phyloP scores from a whole-genome alignment of 148 eudicot species.

The Cornus florida region DNA sequence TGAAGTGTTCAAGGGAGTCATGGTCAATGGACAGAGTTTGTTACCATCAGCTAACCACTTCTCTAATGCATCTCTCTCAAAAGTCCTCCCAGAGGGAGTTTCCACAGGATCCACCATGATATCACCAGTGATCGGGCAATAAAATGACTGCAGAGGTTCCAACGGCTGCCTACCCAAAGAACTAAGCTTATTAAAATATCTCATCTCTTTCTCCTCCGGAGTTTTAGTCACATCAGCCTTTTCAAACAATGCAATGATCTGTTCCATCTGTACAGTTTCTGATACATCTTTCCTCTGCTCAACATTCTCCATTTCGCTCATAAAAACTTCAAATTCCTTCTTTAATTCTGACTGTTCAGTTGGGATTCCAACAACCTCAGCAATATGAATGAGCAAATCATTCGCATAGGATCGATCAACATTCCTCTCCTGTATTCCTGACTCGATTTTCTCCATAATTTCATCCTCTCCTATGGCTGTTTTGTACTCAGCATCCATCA shows the following conservation, averaged over 20 bases:
- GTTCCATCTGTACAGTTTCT: conserved; percentile 13
- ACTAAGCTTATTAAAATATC: conserved; percentile 8
- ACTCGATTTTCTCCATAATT: conserved; percentile 14
- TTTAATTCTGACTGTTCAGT: conserved; percentile 5
- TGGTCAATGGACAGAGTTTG: conserved; percentile 10
- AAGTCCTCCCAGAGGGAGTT: conserved; percentile 9
- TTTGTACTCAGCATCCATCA: conserved; percentile 1
- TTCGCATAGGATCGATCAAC: conserved; percentile 14
- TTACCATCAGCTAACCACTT: conserved; percentile 15
- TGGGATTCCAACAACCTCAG: conserved; percentile 16
- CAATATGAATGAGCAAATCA: conserved; percentile 6
- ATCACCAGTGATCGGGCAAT: conserved; percentile 19
- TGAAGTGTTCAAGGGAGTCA: conserved; percentile 1
- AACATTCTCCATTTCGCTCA: conserved; percentile 2
- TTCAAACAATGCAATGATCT: neutral
- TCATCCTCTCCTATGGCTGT: conserved; percentile 3
- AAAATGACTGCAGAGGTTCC: conserved; percentile 19
- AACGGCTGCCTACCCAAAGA: conserved; percentile 14
- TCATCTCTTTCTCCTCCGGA: conserved; percentile 12
- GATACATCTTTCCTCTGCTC: conserved; percentile 1
- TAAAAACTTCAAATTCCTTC: conserved; percentile 12
- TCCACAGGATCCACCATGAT: conserved; percentile 22
- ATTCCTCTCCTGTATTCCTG: conserved; percentile 17
- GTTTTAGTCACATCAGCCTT: conserved; percentile 11
- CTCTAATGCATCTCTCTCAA: conserved; percentile 19